Evolutionary conservation across 129 eudicot genomes (phyloP), one percentile per base, ranked within the genome.

Genomic region (Oenanthe sinensis): DNA sequence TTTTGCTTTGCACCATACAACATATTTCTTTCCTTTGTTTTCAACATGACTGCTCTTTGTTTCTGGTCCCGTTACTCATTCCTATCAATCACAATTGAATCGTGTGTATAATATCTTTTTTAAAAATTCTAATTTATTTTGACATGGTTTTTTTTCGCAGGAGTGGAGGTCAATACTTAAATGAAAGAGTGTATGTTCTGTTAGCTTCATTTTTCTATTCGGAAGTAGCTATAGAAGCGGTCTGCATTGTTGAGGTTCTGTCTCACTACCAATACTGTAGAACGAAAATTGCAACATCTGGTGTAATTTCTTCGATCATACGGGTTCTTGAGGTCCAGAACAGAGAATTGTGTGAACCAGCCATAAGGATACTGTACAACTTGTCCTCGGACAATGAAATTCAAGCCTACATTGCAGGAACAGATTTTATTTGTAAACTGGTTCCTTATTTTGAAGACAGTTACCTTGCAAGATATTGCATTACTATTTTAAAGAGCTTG

Each of bases 161-260:
- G 47, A 80, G 47, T 49, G n/a, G 80, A 70, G 76, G 81, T 72
- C 76, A 78, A 42, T 67, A 73, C 81, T 37, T 95, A 69, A 81
- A 81, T 37, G 89, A 87, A 70, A 93, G 84, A 42, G 88, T 87
- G 28, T 90, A 88, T 74, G 73, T 15, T 65, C 84, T 90, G 75
- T 81, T 95, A 81, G 87, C 92, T 10, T 91, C 86, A 70, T 79
- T 88, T 83, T 89, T 95, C 26, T 86, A 82, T 67, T 83, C 91
- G 4, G 91, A 88, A 62, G 88, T 84, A 65, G 75, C 79, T 39
- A 80, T 86, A 81, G 97, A 91, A 81, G 88, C 90, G 24, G 88
- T 95, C 81, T 88, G 91, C 39, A 82, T 91, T 81, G 77, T 81
- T 24, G 96, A 91, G 82, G 76, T 79, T 11, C 72, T 90, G 70